These are phyloP conservation scores for Glycine latifolia DNA, from an alignment of 306 rosid genomes.

Conservation along the genomic window DNA sequence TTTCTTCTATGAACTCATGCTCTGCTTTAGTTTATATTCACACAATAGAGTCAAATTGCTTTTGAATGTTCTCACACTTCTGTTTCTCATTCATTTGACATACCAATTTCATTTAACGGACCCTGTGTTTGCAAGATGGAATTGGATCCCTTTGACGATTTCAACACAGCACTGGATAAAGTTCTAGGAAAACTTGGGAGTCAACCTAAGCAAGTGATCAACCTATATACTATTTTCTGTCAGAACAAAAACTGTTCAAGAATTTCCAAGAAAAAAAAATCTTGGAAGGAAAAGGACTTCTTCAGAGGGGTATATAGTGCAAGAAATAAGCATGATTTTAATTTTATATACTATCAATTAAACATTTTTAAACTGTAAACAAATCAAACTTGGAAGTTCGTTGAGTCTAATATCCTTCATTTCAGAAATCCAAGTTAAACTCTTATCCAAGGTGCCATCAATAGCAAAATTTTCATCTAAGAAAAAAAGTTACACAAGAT, in stretches of 20 bases:
- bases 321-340: too few species aligned
- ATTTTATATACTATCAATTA: too few species aligned
- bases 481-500: not conserved
- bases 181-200: conserved; percentile 91
- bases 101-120: conserved; percentile 18
- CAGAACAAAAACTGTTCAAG: not conserved
- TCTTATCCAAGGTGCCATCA: not conserved
- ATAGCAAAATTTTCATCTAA: conserved; percentile 24
- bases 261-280: not conserved
- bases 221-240: conserved; percentile 40
- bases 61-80: not conserved
- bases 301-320: too few species aligned
- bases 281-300: too few species aligned
- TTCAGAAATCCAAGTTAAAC: not conserved
- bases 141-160: conserved; percentile 72
- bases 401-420: conserved; percentile 1
- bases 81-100: conserved; percentile 25
- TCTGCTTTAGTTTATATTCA: not conserved
- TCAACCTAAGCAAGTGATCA: conserved; percentile 93
- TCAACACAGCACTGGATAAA: conserved; percentile 73
- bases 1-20: too few species aligned
- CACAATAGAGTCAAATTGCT: not conserved
- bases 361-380: too few species aligned
- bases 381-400: conserved; percentile 9
- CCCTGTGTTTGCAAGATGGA: conserved; percentile 70